Conservation (phyloP, 2,329 filamentous ascomycete genomes). For the Fusarium piperis region DNA sequence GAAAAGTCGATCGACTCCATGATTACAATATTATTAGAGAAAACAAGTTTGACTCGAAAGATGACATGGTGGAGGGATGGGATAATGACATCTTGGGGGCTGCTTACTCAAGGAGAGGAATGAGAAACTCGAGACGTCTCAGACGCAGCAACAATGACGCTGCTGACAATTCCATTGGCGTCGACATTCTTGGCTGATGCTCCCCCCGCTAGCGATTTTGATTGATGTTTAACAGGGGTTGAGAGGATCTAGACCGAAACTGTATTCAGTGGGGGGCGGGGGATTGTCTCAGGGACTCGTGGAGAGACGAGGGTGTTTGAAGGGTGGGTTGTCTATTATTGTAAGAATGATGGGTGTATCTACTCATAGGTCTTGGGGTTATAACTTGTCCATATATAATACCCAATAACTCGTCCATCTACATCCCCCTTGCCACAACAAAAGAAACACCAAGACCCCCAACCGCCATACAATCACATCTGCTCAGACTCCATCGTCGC, state of each 20-base stretch:
- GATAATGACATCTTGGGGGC: background rate
- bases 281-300: background rate
- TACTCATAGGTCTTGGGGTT: background rate
- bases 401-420: background rate
- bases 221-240: conserved; percentile 3
- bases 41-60: background rate
- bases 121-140: conserved; percentile 15
- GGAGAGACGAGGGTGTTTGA: too few relatives aligned
- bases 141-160: conserved; percentile 8
- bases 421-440: background rate
- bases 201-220: background rate
- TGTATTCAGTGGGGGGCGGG: background rate
- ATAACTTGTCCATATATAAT: background rate
- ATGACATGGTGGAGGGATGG: background rate
- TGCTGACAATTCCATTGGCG: conserved; percentile 10
- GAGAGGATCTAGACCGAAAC: background rate
- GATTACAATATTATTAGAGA: background rate
- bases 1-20: conserved; percentile 44
- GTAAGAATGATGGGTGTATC: background rate
- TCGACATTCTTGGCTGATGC: background rate
- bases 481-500: conserved; percentile 17
- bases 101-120: background rate
- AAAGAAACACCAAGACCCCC: background rate
- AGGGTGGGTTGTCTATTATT: background rate
- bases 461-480: background rate